Evolutionary conservation across 2,329 filamentous ascomycete genomes (phyloP).

Genomic region (Colletotrichum shisoi): DNA sequence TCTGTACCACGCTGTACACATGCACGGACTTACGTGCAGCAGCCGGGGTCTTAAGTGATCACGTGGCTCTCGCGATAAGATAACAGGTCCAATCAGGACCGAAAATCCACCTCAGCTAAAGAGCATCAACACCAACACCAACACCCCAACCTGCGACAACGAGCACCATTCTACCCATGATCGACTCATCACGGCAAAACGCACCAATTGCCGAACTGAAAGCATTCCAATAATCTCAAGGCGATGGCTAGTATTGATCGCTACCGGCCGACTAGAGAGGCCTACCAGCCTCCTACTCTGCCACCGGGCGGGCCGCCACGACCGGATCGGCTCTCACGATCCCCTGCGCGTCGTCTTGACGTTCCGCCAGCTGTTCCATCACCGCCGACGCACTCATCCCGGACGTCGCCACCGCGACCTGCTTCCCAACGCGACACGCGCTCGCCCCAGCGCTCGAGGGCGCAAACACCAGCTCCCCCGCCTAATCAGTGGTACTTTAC

Average conservation of each 20-base stretch:
- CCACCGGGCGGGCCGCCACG: constrained; percentile 47
- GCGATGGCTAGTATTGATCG: constrained; percentile 68
- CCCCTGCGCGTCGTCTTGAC: constrained; percentile 60
- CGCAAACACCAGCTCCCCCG: constrained; percentile 45
- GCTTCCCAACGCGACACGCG: constrained; percentile 54
- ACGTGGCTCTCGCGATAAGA: constrained; percentile 41
- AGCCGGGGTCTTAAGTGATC: constrained; percentile 18
- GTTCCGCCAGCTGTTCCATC: constrained; percentile 69
- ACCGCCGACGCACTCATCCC: constrained; percentile 64
- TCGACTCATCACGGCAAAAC: constrained; percentile 11
- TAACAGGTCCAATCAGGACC: constrained; percentile 40
- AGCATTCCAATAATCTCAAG: constrained; percentile 16
- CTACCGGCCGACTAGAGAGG: constrained; percentile 65
- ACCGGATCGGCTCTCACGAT: constrained; percentile 58
- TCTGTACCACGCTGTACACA: not conserved
- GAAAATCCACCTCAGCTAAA: constrained; percentile 28
- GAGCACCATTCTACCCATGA: constrained; percentile 26
- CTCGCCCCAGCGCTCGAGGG: constrained; percentile 50
- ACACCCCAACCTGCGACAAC: constrained; percentile 26
- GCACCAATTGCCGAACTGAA: constrained; percentile 9
- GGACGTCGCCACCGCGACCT: constrained; percentile 63
- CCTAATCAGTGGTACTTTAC: constrained; percentile 87
- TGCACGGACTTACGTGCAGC: not conserved
- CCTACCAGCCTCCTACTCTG: constrained; percentile 63
- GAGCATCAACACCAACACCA: constrained; percentile 9